Conservation (phyloP, 805 yeast species). For the Maudiozyma pseudohumilis region DNA sequence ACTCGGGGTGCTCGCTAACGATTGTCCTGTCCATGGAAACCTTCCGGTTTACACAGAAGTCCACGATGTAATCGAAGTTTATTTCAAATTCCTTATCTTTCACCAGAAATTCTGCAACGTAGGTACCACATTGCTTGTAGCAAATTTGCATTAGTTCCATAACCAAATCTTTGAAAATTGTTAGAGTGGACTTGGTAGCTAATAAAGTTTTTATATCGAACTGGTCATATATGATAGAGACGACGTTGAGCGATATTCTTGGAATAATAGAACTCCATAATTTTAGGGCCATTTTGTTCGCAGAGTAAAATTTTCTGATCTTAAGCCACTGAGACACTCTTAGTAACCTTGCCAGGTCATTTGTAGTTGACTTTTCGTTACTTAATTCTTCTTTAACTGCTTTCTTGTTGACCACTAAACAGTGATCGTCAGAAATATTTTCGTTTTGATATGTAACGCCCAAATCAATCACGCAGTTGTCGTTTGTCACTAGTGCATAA, state of each 20-base stretch:
- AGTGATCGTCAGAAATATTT: slow-evolving; percentile 4
- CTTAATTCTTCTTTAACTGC: slow-evolving; percentile 7
- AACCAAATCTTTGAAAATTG: slow-evolving; percentile 21
- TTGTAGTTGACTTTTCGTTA: slow-evolving; percentile 5
- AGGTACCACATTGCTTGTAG: slow-evolving; percentile 15
- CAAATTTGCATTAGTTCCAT: slow-evolving; percentile 23
- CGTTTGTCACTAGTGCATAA: slow-evolving; percentile 23
- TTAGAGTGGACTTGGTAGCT: slow-evolving; percentile 16
- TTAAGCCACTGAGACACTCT: slow-evolving; percentile 18
- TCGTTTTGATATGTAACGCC: slow-evolving; percentile 19
- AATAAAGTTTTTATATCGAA: slow-evolving; percentile 21
- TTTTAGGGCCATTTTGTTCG: slow-evolving; percentile 19
- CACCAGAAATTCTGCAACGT: slow-evolving; percentile 8
- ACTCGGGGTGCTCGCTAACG: slow-evolving; percentile 27
- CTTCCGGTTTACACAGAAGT: slow-evolving; percentile 16
- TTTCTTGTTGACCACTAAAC: slow-evolving; percentile 4
- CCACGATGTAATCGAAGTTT: slow-evolving; percentile 15
- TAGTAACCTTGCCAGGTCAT: slow-evolving; percentile 8
- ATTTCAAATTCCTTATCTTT: slow-evolving; percentile 2
- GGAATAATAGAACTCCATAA: slow-evolving; percentile 26
- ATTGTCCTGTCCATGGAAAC: slow-evolving; percentile 16
- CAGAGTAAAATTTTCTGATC: slow-evolving; percentile 6
- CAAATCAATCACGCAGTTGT: slow-evolving; percentile 15
- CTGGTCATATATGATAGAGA: slow-evolving; percentile 27
- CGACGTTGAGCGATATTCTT: slow-evolving; percentile 24